A percentile compares a stretch with the other conserved stretches of the same genome.
These are phyloP conservation scores for Daedaleopsis sinensis DNA, from an alignment of 768 basidiomycete species.

Conservation along the genomic window DNA sequence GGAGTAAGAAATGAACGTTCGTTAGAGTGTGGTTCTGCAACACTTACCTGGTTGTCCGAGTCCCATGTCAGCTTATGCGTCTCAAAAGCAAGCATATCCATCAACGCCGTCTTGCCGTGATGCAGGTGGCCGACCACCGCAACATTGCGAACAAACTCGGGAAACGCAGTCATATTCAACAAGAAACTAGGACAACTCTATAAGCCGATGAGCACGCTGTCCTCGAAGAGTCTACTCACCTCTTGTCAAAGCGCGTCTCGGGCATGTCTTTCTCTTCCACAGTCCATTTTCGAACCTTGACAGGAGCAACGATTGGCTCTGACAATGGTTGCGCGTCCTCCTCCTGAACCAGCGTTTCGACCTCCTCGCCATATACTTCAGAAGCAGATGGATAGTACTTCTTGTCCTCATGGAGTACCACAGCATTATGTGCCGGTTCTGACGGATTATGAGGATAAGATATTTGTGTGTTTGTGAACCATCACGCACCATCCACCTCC, in stretches of 20 bases:
- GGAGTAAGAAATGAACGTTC: constrained; percentile 14
- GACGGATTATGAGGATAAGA: not conserved
- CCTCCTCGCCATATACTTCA: constrained; percentile 91
- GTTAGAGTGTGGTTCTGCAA: constrained; percentile 26
- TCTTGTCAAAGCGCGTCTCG: constrained; percentile 96
- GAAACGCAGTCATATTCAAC: constrained; percentile 87
- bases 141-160: constrained; percentile 95
- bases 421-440: constrained; percentile 82
- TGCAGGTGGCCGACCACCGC: constrained; percentile 96
- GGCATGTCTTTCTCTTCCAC: constrained; percentile 96
- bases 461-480: not conserved
- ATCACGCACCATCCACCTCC: constrained; percentile 76
- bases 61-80: constrained; percentile 97
- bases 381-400: constrained; percentile 94
- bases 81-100: constrained; percentile 98
- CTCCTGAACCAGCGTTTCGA: constrained; percentile 97
- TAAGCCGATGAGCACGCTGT: not conserved
- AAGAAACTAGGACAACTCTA: constrained; percentile 64
- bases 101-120: constrained; percentile 94
- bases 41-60: constrained; percentile 75
- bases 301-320: constrained; percentile 93
- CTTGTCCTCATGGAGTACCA: constrained; percentile 95
- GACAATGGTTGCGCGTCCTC: constrained; percentile 95
- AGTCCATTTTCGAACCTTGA: constrained; percentile 93
- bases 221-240: constrained; percentile 56